Evolutionary conservation across 345 rosid species (phyloP).

Genomic region (Pelargonium nanum): DNA sequence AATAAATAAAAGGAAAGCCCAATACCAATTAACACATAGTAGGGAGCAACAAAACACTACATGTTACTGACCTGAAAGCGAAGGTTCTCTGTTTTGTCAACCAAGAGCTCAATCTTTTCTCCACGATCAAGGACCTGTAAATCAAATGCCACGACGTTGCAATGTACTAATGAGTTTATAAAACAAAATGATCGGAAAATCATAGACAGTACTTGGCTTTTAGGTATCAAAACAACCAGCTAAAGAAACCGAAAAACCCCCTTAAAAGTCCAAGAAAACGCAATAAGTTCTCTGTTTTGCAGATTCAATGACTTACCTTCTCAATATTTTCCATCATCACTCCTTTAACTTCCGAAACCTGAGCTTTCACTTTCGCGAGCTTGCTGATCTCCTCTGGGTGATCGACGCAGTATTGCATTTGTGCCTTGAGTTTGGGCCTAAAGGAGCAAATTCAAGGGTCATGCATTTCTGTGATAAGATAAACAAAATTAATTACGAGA

Average conservation of each 20-base stretch:
- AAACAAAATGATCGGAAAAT: slow-evolving; percentile 3
- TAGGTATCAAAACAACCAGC: not conserved
- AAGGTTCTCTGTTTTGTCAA: slow-evolving; percentile 96
- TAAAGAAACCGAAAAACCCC: slow-evolving; percentile 30
- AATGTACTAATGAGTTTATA: not conserved
- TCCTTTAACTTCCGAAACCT: slow-evolving; percentile 96
- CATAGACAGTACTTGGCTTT: too few relatives aligned
- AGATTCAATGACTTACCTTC: slow-evolving; percentile 40
- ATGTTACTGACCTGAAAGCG: slow-evolving; percentile 67
- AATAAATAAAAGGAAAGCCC: not conserved
- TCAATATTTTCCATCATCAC: slow-evolving; percentile 99
- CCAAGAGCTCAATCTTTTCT: slow-evolving; percentile 95
- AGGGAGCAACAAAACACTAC: not conserved
- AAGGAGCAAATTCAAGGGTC: not conserved
- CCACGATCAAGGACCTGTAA: slow-evolving; percentile 94
- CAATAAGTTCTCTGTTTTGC: slow-evolving; percentile 42
- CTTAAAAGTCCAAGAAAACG: slow-evolving; percentile 35
- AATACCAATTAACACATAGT: not conserved
- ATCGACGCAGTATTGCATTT: slow-evolving; percentile 89
- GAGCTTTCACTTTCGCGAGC: slow-evolving; percentile 96
- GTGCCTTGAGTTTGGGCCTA: slow-evolving; percentile 86
- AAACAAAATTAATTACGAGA: slow-evolving; percentile 8
- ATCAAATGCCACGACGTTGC: not conserved
- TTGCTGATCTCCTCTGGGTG: slow-evolving; percentile 97
- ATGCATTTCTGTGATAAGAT: not conserved